Percentiles rank a stretch among this genome's conserved stretches.
Conservation (phyloP, 495 filamentous ascomycete species). For the Darksidea phi region DNA sequence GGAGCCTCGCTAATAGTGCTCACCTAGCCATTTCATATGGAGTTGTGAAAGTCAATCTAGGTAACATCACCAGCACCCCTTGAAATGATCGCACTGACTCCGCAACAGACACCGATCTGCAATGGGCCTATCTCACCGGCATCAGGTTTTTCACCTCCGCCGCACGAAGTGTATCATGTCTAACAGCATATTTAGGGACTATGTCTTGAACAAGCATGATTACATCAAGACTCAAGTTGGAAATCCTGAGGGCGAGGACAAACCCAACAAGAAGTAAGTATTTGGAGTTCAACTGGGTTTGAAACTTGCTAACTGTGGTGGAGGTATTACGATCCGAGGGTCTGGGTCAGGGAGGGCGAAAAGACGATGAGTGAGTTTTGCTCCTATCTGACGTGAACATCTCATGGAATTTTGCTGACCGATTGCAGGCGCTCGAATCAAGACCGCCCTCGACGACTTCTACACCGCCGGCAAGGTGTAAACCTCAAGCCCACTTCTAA, state of each 20-base stretch:
- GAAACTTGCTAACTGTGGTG: too few relatives aligned
- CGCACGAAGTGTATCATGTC: too few relatives aligned
- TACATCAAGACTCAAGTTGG: slow-evolving; percentile 83
- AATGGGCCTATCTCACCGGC: slow-evolving; percentile 83
- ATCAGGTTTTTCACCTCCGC: too few relatives aligned
- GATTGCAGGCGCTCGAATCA: slow-evolving; percentile 52
- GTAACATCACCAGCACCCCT: too few relatives aligned
- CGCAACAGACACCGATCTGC: slow-evolving; percentile 67
- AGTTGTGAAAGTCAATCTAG: slow-evolving; percentile 97
- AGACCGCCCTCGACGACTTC: slow-evolving; percentile 85
- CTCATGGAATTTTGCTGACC: too few relatives aligned
- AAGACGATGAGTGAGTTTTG: slow-evolving; percentile 76
- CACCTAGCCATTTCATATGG: slow-evolving; percentile 60
- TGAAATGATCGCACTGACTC: too few relatives aligned
- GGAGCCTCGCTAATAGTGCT: too few relatives aligned
- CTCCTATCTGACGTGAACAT: too few relatives aligned
- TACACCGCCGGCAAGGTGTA: slow-evolving; percentile 84
- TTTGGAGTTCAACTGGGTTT: too few relatives aligned
- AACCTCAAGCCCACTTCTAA: neutral
- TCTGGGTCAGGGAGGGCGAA: slow-evolving; percentile 93
- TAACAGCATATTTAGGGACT: too few relatives aligned
- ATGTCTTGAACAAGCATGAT: slow-evolving; percentile 90
- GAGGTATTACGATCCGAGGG: slow-evolving; percentile 85
- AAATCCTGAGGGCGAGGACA: slow-evolving; percentile 91
- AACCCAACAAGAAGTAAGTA: slow-evolving; percentile 87